These are phyloP conservation scores for Populus tomentosa DNA, from an alignment of 441 rosid genomes.

Conservation along the genomic window DNA sequence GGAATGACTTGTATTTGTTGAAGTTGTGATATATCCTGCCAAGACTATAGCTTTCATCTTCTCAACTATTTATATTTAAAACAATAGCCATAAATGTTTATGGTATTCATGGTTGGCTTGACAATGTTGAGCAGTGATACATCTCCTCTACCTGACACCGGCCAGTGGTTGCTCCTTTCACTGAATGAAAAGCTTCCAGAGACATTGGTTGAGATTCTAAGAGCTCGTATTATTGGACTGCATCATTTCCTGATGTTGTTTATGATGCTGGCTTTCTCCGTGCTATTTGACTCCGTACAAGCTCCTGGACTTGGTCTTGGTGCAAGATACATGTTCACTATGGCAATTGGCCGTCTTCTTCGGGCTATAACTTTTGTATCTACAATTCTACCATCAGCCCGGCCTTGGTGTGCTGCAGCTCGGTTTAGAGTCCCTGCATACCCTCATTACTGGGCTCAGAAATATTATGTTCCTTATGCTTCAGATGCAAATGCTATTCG, in stretches of 20 bases:
- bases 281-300: conserved; percentile 62
- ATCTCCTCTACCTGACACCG: conserved; percentile 83
- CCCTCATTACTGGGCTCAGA: conserved; percentile 89
- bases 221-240: conserved; percentile 78
- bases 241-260: conserved; percentile 85
- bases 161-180: conserved; percentile 87
- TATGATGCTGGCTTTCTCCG: conserved; percentile 87
- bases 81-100: conserved; percentile 11
- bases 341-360: conserved; percentile 86
- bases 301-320: conserved; percentile 94
- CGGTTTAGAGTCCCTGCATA: conserved; percentile 64
- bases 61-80: conserved; percentile 4
- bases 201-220: conserved; percentile 53
- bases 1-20: conserved; percentile 6
- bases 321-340: conserved; percentile 83
- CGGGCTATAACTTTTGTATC: conserved; percentile 77
- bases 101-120: conserved; percentile 25
- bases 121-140: conserved; percentile 48
- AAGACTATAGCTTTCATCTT: conserved; percentile 5
- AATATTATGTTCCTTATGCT: conserved; percentile 77
- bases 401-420: conserved; percentile 85
- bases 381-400: conserved; percentile 82
- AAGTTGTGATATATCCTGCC: conserved; percentile 6
- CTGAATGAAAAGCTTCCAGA: conserved; percentile 75
- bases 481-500: conserved; percentile 60